A percentile compares a stretch with the other conserved stretches of the same genome.
These are phyloP conservation scores for Ogataea trehalophila DNA, from an alignment of 805 yeast genomes.

Conservation along the genomic window DNA sequence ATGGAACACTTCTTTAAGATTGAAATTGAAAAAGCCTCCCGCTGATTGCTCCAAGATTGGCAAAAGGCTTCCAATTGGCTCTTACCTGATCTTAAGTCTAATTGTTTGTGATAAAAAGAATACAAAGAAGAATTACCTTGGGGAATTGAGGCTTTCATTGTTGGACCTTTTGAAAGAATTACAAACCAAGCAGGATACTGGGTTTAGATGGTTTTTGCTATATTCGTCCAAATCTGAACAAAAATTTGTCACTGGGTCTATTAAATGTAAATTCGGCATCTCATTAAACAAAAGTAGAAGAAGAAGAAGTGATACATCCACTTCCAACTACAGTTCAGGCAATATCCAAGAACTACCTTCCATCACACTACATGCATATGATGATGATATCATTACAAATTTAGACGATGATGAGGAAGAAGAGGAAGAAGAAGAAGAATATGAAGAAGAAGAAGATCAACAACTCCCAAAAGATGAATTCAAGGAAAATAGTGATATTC, in stretches of 20 bases:
- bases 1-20: conserved; percentile 16
- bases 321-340: background rate
- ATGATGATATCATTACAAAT: background rate
- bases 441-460: background rate
- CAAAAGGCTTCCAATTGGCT: conserved; percentile 6
- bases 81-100: conserved; percentile 12
- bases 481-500: background rate
- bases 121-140: conserved; percentile 21
- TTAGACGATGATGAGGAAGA: conserved; percentile 10
- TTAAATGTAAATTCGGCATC: conserved; percentile 19
- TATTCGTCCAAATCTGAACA: conserved; percentile 22
- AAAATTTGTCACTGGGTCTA: conserved; percentile 25
- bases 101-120: conserved; percentile 20
- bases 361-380: background rate
- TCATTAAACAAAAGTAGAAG: conserved; percentile 2
- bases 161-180: conserved; percentile 17
- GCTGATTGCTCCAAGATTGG: conserved; percentile 1
- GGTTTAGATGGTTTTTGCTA: conserved; percentile 18
- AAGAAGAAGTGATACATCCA: background rate
- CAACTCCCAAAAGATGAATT: background rate
- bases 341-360: background rate
- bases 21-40: conserved; percentile 16
- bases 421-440: conserved; percentile 13
- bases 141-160: conserved; percentile 25
- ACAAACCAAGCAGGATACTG: conserved; percentile 9